Conservation (phyloP, 202 grass and related monocot species). For the Brachypodium distachyon region DNA sequence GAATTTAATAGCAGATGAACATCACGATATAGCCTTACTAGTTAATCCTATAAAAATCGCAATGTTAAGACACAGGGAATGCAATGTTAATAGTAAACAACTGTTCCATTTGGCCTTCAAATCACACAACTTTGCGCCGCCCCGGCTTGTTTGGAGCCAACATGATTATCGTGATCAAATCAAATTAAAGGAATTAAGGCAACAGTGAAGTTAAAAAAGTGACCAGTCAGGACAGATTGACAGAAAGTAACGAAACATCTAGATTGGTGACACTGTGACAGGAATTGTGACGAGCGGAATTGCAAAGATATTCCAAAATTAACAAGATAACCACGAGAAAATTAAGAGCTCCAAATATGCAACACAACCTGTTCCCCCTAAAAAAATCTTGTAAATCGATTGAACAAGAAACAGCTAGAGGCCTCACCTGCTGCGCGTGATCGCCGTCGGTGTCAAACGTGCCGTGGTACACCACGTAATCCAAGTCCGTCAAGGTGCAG, state of each 20-base stretch:
- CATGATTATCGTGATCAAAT: not conserved
- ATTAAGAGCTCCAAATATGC: not conserved
- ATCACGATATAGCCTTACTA: not conserved
- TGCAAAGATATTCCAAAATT: conserved; percentile 7
- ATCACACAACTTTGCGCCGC: not conserved
- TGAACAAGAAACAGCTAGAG: not conserved
- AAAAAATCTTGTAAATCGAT: not conserved
- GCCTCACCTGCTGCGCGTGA: conserved; percentile 64
- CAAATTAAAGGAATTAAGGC: not conserved
- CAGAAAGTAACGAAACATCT: not conserved
- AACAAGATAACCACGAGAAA: not conserved
- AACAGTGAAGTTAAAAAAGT: too few relatives aligned
- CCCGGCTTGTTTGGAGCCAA: not conserved
- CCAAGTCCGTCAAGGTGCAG: conserved; percentile 90
- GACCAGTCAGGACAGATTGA: not conserved
- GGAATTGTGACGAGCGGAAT: not conserved
- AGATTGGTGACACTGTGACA: not conserved
- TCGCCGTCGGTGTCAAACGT: conserved; percentile 70
- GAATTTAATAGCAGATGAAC: not conserved
- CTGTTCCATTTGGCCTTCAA: not conserved
- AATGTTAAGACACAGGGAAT: too few relatives aligned
- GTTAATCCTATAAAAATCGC: not conserved
- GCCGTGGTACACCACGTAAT: conserved; percentile 94
- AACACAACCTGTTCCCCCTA: not conserved
- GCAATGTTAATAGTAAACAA: not conserved